phyloP scores from a whole-genome alignment of 108 stramenopile genomes.

The Phaeodactylum tricornutum region DNA sequence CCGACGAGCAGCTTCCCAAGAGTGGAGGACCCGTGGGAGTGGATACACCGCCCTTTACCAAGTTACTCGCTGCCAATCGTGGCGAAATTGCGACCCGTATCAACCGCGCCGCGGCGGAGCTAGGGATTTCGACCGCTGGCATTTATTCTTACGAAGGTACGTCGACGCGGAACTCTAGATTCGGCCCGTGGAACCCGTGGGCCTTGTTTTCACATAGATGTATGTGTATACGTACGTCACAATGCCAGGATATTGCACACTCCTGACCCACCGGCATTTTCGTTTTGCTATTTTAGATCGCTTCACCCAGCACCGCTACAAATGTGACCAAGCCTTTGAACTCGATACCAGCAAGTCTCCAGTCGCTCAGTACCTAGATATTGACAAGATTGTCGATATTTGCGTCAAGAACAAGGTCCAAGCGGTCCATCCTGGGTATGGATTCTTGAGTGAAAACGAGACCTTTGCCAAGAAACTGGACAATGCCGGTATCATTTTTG shows the following conservation, averaged over 20 bases:
- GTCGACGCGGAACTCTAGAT: too few relatives aligned
- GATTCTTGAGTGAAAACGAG: slow-evolving; percentile 80
- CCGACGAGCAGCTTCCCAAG: background rate
- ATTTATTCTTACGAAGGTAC: slow-evolving; percentile 85
- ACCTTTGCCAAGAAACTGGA: slow-evolving; percentile 64
- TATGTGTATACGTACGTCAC: too few relatives aligned
- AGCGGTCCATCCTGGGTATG: slow-evolving; percentile 89
- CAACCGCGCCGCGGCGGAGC: slow-evolving; percentile 64
- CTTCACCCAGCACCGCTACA: slow-evolving; percentile 95
- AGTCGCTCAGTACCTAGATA: slow-evolving; percentile 90
- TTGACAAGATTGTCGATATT: slow-evolving; percentile 69
- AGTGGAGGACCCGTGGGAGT: background rate
- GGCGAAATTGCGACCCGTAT: slow-evolving; percentile 75
- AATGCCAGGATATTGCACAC: too few relatives aligned
- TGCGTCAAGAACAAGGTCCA: slow-evolving; percentile 76
- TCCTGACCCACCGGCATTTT: too few relatives aligned
- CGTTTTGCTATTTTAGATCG: slow-evolving; percentile 38
- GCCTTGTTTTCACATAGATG: too few relatives aligned
- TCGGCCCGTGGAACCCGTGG: too few relatives aligned
- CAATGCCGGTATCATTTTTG: slow-evolving; percentile 75
- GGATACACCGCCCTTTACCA: slow-evolving; percentile 48
- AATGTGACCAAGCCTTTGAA: slow-evolving; percentile 86
- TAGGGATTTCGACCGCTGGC: slow-evolving; percentile 68
- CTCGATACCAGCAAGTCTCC: slow-evolving; percentile 44
- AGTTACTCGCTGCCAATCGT: slow-evolving; percentile 82